These are phyloP conservation scores for Arabidopsis lyrata DNA, from an alignment of 441 rosid species.

Conservation along the genomic window DNA sequence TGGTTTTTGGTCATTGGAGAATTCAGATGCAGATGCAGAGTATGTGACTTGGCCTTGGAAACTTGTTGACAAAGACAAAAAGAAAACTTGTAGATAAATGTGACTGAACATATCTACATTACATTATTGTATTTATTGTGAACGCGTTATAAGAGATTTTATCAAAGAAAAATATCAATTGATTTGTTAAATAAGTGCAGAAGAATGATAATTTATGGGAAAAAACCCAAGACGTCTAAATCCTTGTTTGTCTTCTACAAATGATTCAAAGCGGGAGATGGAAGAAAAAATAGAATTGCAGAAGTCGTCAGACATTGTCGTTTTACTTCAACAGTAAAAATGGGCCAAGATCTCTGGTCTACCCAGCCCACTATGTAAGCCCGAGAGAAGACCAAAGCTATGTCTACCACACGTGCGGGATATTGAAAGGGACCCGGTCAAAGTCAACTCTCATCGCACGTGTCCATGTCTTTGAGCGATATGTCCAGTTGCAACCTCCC, in stretches of 20 bases:
- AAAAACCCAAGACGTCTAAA: conserved; percentile 3
- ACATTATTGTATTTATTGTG: conserved; percentile 2
- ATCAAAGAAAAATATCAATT: not conserved
- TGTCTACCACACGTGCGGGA: conserved; percentile 63
- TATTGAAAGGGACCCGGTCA: conserved; percentile 45
- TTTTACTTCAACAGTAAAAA: conserved; percentile 21
- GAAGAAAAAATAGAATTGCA: not conserved
- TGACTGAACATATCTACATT: conserved; percentile 1
- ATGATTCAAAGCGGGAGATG: not conserved
- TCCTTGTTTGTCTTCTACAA: conserved; percentile 19
- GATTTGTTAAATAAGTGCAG: not conserved
- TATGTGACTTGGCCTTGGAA: not conserved
- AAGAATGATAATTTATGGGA: not conserved
- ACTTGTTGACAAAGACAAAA: not conserved
- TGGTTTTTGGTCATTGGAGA: not conserved
- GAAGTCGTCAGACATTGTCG: conserved; percentile 24
- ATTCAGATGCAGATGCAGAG: not conserved
- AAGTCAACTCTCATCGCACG: conserved; percentile 54
- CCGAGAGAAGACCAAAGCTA: conserved; percentile 45
- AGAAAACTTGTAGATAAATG: conserved; percentile 2
- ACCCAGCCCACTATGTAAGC: conserved; percentile 42
- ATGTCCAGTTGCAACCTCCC: conserved; percentile 28
- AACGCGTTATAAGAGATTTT: not conserved
- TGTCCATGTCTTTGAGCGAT: conserved; percentile 46
- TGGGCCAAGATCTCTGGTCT: conserved; percentile 44